Percentiles rank a stretch among this genome's conserved stretches.
Evolutionary conservation across 805 yeast species (phyloP).

Genomic region (Torulaspora delbrueckii): DNA sequence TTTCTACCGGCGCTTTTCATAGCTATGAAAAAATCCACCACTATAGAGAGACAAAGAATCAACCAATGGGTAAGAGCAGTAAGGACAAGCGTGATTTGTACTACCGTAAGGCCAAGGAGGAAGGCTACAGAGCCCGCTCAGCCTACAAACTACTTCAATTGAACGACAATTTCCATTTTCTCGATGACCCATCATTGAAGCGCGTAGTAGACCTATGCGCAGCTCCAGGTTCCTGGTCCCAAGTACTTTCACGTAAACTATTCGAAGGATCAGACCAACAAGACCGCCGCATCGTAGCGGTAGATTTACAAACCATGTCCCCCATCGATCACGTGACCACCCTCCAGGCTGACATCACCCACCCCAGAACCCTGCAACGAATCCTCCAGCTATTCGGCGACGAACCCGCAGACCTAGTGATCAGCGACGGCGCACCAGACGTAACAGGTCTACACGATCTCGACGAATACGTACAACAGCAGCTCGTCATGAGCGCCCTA

Average conservation of each 20-base stretch:
- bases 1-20: neutral
- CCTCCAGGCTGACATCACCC: slow-evolving; percentile 95
- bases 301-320: slow-evolving; percentile 95
- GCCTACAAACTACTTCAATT: slow-evolving; percentile 91
- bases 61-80: slow-evolving; percentile 82
- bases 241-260: slow-evolving; percentile 74
- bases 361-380: slow-evolving; percentile 76
- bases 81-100: slow-evolving; percentile 92
- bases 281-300: slow-evolving; percentile 66
- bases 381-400: slow-evolving; percentile 84
- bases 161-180: slow-evolving; percentile 81
- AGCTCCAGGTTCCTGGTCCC: slow-evolving; percentile 99
- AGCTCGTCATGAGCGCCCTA: slow-evolving; percentile 82
- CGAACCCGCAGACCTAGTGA: slow-evolving; percentile 89
- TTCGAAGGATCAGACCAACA: slow-evolving; percentile 37
- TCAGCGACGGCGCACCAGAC: slow-evolving; percentile 98
- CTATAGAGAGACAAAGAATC: neutral
- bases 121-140: slow-evolving; percentile 96
- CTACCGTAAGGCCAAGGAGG: slow-evolving; percentile 91
- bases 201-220: slow-evolving; percentile 97
- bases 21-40: neutral
- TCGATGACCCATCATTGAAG: slow-evolving; percentile 54
- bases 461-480: slow-evolving; percentile 96
- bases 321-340: slow-evolving; percentile 90
- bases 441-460: slow-evolving; percentile 96